Base-by-base conservation (phyloP, 2,329 filamentous ascomycete genomes). In the Ceratocystis diversiconidia region DNA sequence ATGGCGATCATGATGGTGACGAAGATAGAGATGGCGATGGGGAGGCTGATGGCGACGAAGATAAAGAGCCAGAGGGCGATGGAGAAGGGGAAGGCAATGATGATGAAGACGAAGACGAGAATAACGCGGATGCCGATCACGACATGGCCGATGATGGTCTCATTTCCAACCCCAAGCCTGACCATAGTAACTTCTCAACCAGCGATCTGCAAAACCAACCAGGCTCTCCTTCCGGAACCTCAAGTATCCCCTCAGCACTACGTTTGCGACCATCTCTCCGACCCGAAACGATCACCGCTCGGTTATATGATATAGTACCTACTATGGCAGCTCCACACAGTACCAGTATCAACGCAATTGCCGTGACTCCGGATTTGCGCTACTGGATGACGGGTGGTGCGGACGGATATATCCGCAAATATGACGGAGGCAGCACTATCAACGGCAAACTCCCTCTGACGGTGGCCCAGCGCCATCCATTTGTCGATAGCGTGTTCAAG, bases 401-500 rank as follows among this genome's bases (percentile, higher is more conserved):
- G 0, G 94, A 99, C 76, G 92, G 94, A 61, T 99, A 96, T 73
- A 92, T 99, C 69, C 85, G 94, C 66, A 97, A 96, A 75, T 97
- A 95, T 76, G 95, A 99, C 74, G 96, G 94, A 74, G 86, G 89
- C 2, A 90, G 91, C 44, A 96, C 94, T 4, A 92, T 95, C 70
- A 99, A 99, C 73, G 91, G 91, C 69, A 96, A 96, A 76, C 84
- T 94, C 43, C 86, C 92, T 68, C 79, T 99, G 71, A 99, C 94
- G 0, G 94, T 99, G 5, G 94, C 94, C 41, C 94, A 99, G 77
- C 82, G 89, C 61, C 94, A 99, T 73, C 94, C 94, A 0, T 99
- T 97, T 71, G 94, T 99, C 50, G 94, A 99, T 73, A 96, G 90
- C 71, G 94, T 99, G 55, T 90, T 90, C 65, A 99, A 99, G 75